A percentile compares a stretch with the other conserved stretches of the same genome.
These are phyloP conservation scores for Candida mattraensis DNA, from an alignment of 805 yeast genomes.

Conservation along the genomic window DNA sequence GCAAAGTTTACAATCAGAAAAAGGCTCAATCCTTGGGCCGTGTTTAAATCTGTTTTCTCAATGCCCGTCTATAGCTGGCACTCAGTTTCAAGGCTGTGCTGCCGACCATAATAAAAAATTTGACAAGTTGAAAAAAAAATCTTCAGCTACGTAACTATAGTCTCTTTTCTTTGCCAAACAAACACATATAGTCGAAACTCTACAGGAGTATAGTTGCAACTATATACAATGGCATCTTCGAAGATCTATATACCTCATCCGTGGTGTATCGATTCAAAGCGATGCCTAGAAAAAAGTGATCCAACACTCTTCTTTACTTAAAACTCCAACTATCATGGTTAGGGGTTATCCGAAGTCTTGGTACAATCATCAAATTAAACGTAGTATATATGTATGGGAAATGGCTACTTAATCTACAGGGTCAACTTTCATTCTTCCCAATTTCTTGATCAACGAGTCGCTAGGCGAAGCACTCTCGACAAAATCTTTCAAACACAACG, in stretches of 20 bases:
- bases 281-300: conserved; percentile 42
- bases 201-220: conserved; percentile 3
- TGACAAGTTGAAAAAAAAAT: conserved; percentile 1
- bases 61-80: conserved; percentile 7
- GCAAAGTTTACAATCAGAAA: conserved; percentile 21
- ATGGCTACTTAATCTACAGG: conserved; percentile 23
- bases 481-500: conserved; percentile 66
- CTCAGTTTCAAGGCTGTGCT: conserved; percentile 3
- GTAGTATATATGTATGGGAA: too few species aligned
- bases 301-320: conserved; percentile 9
- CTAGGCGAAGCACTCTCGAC: conserved; percentile 38
- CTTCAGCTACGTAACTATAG: too few species aligned
- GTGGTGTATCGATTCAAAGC: conserved; percentile 50
- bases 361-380: conserved; percentile 14
- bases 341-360: conserved; percentile 12
- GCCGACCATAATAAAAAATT: conserved; percentile 3
- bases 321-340: conserved; percentile 5
- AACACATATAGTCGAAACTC: too few species aligned
- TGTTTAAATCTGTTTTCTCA: background rate
- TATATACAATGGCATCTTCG: conserved; percentile 42
- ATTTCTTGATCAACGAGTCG: conserved; percentile 25
- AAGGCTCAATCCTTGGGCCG: conserved; percentile 9
- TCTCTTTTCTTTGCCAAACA: background rate
- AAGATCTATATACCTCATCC: conserved; percentile 42
- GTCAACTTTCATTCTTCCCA: conserved; percentile 18